Evolutionary conservation across 768 basidiomycete species (phyloP), one percentile per base, ranked within the genome.

Genomic region (Artomyces pyxidatus): DNA sequence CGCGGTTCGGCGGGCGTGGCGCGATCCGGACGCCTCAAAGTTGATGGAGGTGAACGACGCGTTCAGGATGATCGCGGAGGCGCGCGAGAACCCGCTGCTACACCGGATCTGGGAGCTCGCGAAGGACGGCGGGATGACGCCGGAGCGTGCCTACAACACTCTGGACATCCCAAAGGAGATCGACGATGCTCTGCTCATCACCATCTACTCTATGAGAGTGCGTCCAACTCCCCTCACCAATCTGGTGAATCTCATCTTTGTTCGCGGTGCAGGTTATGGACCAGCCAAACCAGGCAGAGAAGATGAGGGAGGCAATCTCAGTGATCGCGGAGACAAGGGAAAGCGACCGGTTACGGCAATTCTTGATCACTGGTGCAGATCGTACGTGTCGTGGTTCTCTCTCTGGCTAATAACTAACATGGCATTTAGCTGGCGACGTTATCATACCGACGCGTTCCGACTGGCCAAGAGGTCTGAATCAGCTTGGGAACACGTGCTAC

Each of bases 401-500:
- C 14, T 27, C 26, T 29, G 45, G 38, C 42, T 41, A 25, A 10
- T 17, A 40, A 4, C 25, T 26, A 23, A 23, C 32, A 26, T 16
- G 6, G 29, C 16, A 3, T 29, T 22, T 53, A 91, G 85, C 84
- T 50, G 89, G 85, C 19, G 86, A 85, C 41, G 65, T 76, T n/a
- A 59, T 69, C 21, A 62, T 67, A 6, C 69, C 73, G 29, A 77
- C 68, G 2, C 74, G 75, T 39, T 72, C 72, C 3, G 88, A 90
- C 52, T 72, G 86, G 60, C 91, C 91, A 23, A 77, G 90, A 49
- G 92, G 91, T 5, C 73, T 94, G 25, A 86, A 92, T 60, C 91
- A 94, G 60, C 74, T 90, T 19, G 88, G 89, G 43, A 92, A 91
- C 58, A 92, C 89, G 0, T 91, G 90, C 59, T 91, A 90, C 59